Base-by-base conservation (phyloP, 2,329 filamentous ascomycete genomes). In the Penicillium sp. region DNA sequence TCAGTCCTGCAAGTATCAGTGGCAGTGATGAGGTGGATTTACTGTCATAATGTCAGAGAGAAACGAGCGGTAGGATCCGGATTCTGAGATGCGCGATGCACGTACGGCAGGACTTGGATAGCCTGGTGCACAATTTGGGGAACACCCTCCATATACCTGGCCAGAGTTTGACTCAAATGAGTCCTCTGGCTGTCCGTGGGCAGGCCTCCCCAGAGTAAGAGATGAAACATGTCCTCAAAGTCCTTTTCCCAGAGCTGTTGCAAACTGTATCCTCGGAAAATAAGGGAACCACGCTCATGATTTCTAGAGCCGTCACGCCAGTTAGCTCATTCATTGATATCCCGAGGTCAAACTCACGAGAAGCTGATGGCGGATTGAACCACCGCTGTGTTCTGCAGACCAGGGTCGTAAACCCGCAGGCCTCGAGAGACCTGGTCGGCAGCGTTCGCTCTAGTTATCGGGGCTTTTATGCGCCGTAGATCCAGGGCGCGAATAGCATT, bases 381-480 rank as follows among this genome's bases (percentile, higher is more conserved):
- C 3, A 73, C 69, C 0, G 72, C 66, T 0, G 75, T 77, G 57
- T 77, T 75, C 36, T 67, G 63, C 35, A 74, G 61, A 0, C 74
- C 74, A 0, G 72, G 71, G 56, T 76, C 73, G 53, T 75, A 65
- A 2, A 77, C 61, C 5, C 70, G 66, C 6, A 77, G 61, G 11
- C 73, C 74, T 46, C 59, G 54, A 14, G 54, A 54, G 5, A 64
- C 60, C 46, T 70, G 69, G 39, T 73, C 68, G 2, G 62, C 64
- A 13, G 59, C 61, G 44, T 72, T 55, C 2, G 60, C 31, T 1
- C 50, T 64, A 16, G 49, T 24, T 1, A 50, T 43, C 19, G 62
- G 58, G 2, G 60, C 64, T 55, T 57, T 66, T 27, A 76, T 76
- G 18, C 60, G 56, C 31, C 68, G 70, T 24, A 76, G 57, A 35